These are phyloP conservation scores for Eucalyptus tenuipes DNA, from an alignment of 345 rosid species.

Conservation along the genomic window DNA sequence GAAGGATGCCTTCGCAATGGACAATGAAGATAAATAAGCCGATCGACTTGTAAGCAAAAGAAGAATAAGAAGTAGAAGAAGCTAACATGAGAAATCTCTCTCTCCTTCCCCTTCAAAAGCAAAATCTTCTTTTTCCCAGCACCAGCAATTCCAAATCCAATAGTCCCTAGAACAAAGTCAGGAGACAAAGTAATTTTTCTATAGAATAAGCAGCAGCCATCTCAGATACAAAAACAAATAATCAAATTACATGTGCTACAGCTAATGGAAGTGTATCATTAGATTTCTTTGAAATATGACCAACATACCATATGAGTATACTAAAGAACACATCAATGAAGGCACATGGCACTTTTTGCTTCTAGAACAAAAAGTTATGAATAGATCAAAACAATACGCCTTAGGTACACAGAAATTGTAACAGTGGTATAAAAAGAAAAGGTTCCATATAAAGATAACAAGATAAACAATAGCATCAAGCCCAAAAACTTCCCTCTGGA, in stretches of 20 bases:
- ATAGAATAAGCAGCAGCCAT: neutral
- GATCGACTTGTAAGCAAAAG: neutral
- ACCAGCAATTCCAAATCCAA: slow-evolving; percentile 10
- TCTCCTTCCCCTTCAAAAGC: slow-evolving; percentile 57
- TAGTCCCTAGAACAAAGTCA: slow-evolving; percentile 8
- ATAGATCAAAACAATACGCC: neutral
- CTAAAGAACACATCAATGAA: neutral
- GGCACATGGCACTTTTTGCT: neutral
- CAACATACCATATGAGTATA: neutral
- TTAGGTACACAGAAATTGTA: neutral
- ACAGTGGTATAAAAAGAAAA: neutral
- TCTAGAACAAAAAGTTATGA: neutral
- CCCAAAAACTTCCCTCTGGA: neutral
- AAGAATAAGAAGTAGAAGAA: neutral
- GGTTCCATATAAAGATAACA: neutral
- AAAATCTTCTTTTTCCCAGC: slow-evolving; percentile 39
- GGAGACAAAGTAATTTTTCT: neutral
- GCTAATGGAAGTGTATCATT: neutral
- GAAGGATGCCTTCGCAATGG: neutral
- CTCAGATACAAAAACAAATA: neutral
- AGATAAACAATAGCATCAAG: neutral
- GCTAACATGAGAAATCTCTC: slow-evolving; percentile 40
- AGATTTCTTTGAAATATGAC: neutral
- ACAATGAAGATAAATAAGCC: neutral
- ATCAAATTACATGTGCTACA: neutral